Base-by-base conservation (phyloP, 2,329 filamentous ascomycete genomes). In the Fusarium beomiforme region DNA sequence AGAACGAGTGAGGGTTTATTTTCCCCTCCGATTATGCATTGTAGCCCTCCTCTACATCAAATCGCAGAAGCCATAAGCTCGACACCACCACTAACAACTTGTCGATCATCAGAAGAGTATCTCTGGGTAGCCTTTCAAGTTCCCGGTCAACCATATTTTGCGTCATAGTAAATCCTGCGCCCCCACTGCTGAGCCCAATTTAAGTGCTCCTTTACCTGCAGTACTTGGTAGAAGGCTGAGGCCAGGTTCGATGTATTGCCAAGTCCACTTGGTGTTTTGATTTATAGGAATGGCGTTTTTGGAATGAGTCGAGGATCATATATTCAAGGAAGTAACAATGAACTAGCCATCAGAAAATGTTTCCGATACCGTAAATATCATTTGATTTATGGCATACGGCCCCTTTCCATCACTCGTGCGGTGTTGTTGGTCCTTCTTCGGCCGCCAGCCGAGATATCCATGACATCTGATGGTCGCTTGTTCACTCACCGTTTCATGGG, bases 401-500 rank as follows among this genome's bases (percentile, higher is more conserved):
- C 33, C 41, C 37, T 33, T 54, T 39, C 19, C 23, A 34, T 21
- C 39, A 19, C 24, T 50, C n/a, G 29, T 66, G 39, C 13, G 37
- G 50, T 60, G 44, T 24, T 49, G 49, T 56, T 68, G 58, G 46
- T 49, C 58, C 44, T 64, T 67, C 44, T 50, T 65, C 67, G 54
- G 65, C 54, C 33, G 36, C 26, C 56, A 50, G 42, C 63, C 63
- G 63, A 67, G 37, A 63, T 43, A 67, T 46, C 39, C 53, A 47
- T 63, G 64, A 50, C 64, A 67, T 62, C 42, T 12, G 42, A 61
- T 59, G 24, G 57, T 26, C 55, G 56, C 31, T 51, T 55, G 14
- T 17, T 64, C 47, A 34, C 64, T 69, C 55, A 61, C 66, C 67
- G 60, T 70, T 69, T 69, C 65, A 61, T 51, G 31, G 55, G 61